A percentile compares a stretch with the other conserved stretches of the same genome.
Evolutionary conservation across 2,329 filamentous ascomycete genomes (phyloP).

Genomic region (Exophiala dermatitidis): DNA sequence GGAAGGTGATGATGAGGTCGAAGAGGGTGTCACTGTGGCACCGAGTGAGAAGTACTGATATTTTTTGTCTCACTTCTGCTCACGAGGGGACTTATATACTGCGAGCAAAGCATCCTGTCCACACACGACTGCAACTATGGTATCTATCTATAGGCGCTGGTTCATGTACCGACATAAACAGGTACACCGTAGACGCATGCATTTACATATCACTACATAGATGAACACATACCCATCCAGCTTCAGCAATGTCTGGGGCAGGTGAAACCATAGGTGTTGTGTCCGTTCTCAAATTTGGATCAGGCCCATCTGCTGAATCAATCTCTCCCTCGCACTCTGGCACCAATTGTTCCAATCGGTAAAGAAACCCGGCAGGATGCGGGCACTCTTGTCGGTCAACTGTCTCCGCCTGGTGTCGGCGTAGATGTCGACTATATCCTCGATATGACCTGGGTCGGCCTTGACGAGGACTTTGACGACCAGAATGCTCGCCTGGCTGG

Average conservation of each 20-base stretch:
- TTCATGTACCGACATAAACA: no score
- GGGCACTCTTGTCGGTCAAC: constrained; percentile 50
- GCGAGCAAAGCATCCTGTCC: no score
- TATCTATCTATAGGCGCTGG: not conserved
- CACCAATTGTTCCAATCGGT: constrained; percentile 70
- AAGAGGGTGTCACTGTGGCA: not conserved
- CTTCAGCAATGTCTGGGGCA: not conserved
- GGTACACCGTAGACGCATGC: no score
- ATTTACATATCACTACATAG: no score
- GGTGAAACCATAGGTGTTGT: not conserved
- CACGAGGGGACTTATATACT: no score
- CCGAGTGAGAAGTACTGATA: no score
- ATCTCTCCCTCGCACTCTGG: constrained; percentile 17
- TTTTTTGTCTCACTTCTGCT: no score
- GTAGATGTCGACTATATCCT: constrained; percentile 58
- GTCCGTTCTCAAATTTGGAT: not conserved
- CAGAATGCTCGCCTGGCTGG: constrained; percentile 52
- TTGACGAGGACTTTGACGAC: constrained; percentile 40
- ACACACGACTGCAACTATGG: not conserved
- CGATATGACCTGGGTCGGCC: constrained; percentile 46
- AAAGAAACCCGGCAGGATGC: constrained; percentile 60
- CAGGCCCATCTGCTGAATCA: not conserved
- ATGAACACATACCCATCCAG: no score
- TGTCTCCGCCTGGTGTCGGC: constrained; percentile 54
- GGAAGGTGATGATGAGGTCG: not conserved